Evolutionary conservation across 768 basidiomycete genomes (phyloP).

Genomic region (Trametes cingulata): DNA sequence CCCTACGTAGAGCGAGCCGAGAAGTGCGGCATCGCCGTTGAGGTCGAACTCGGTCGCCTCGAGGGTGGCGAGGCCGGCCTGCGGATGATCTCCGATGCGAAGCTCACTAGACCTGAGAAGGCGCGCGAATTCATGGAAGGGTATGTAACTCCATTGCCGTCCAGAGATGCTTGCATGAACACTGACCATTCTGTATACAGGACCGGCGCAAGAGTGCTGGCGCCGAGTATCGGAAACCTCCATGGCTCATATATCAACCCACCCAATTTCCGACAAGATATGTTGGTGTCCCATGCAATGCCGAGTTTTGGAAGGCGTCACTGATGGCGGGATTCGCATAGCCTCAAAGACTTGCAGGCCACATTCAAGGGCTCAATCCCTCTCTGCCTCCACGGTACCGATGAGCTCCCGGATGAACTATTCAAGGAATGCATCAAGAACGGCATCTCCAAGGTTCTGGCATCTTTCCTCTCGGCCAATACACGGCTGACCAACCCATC

Average conservation of each 20-base stretch:
- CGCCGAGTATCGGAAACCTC: conserved; percentile 50
- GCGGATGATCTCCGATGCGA: conserved; percentile 47
- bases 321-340: conserved; percentile 14
- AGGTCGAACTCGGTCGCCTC: conserved; percentile 49
- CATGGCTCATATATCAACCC: conserved; percentile 48
- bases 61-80: conserved; percentile 53
- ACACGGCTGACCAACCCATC: neutral
- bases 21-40: conserved; percentile 43
- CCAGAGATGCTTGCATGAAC: neutral
- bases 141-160: conserved; percentile 20
- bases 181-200: conserved; percentile 23
- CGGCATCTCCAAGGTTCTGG: conserved; percentile 42
- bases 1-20: conserved; percentile 47
- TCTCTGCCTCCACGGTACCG: conserved; percentile 49
- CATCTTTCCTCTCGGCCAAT: neutral
- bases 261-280: conserved; percentile 47
- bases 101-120: conserved; percentile 46
- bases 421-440: conserved; percentile 47
- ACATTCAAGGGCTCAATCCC: conserved; percentile 39
- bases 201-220: conserved; percentile 46
- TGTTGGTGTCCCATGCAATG: conserved; percentile 31
- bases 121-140: conserved; percentile 45
- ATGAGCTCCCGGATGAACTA: conserved; percentile 45
- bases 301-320: neutral
- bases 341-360: conserved; percentile 38